A percentile compares a stretch with the other conserved stretches of the same genome.
Conservation (phyloP, 2,329 filamentous ascomycete species). For the Ceratocystis harringtonii region DNA sequence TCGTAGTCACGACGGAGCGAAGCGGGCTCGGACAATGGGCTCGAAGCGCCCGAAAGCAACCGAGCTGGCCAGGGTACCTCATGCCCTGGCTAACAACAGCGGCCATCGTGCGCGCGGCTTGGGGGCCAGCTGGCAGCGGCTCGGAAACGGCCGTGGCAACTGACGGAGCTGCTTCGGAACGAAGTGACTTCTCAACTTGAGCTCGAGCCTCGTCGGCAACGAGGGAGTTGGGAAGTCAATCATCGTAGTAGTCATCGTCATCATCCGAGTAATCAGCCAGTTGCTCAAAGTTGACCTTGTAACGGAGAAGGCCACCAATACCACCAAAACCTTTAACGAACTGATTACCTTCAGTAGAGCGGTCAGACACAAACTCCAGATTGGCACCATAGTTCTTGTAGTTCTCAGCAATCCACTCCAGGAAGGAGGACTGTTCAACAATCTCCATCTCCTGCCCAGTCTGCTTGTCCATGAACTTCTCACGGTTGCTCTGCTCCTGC, state of each 20-base stretch:
- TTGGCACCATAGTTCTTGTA: conserved; percentile 96
- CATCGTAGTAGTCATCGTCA: conserved; percentile 86
- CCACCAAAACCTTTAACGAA: conserved; percentile 99
- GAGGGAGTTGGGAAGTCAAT: conserved; percentile 88
- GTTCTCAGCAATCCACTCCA: conserved; percentile 98
- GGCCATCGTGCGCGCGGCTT: conserved; percentile 23
- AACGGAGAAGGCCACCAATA: conserved; percentile 90
- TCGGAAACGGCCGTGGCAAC: conserved; percentile 28
- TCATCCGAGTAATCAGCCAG: conserved; percentile 81
- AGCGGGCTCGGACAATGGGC: conserved; percentile 48
- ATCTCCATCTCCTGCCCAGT: conserved; percentile 97
- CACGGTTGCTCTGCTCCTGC: conserved; percentile 54
- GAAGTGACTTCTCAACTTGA: conserved; percentile 39
- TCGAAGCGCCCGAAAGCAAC: conserved; percentile 33
- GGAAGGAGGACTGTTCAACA: conserved; percentile 71
- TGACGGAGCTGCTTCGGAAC: conserved; percentile 27
- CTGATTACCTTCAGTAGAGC: conserved; percentile 96
- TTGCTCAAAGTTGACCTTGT: conserved; percentile 99
- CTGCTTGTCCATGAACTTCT: conserved; percentile 85
- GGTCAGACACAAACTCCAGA: conserved; percentile 93
- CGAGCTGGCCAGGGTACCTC: conserved; percentile 26
- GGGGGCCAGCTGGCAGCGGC: conserved; percentile 31
- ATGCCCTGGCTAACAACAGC: conserved; percentile 24
- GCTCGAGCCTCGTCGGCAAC: conserved; percentile 68
- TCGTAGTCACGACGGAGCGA: conserved; percentile 50